Base-by-base conservation (phyloP, 192 early-diverging fungal genomes). In the Polychytrium aggregatum region DNA sequence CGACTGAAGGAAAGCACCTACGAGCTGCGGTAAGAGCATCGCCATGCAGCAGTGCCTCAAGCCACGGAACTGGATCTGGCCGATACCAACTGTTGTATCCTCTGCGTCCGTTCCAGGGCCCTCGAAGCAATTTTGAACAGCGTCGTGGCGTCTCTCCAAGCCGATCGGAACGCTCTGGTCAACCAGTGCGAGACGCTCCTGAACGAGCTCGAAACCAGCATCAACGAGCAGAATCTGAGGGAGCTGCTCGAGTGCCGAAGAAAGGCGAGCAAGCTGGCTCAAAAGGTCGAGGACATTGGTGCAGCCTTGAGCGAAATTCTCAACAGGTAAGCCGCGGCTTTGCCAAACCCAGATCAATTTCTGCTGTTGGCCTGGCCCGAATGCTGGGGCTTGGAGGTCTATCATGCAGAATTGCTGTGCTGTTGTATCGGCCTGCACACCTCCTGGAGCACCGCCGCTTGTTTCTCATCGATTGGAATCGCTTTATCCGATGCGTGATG, bases 101-200 rank as follows among this genome's bases (percentile, higher is more conserved):
- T 50, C 41, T 14, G 29, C 11, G 2, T 48, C 18, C 27, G 35
- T 39, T 18, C 18, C 52, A 83, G 88, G 16, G 86, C 84, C 7
- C 60, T 92, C 44, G 89, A 92, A 61, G 81, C 87, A 4, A 81
- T 88, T 43, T 66, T 90, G 20, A 79, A 85, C 26, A 76, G 74
- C 36, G 85, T 87, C 1, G 67, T 82, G 18, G 68, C 66, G 5
- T 69, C 79, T 16, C 42, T 68, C 5, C 42, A 65, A 27, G 34
- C 28, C n/a, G 68, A 70, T 22, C 37, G 86, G 49, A 61, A 81
- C 37, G 76, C 83, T 29, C 77, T 85, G 5, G 57, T 88, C 18
- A 67, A 74, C 10, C 71, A 74, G 40, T 79, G 88, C 18, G 78
- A 78, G 34, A 66, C 65, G 24, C 56, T 85, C 33, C 59, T 88